Evolutionary conservation across 2,329 filamentous ascomycete species (phyloP), one percentile per base, ranked within the genome.

Genomic region (Ascochyta clinopodiicola): DNA sequence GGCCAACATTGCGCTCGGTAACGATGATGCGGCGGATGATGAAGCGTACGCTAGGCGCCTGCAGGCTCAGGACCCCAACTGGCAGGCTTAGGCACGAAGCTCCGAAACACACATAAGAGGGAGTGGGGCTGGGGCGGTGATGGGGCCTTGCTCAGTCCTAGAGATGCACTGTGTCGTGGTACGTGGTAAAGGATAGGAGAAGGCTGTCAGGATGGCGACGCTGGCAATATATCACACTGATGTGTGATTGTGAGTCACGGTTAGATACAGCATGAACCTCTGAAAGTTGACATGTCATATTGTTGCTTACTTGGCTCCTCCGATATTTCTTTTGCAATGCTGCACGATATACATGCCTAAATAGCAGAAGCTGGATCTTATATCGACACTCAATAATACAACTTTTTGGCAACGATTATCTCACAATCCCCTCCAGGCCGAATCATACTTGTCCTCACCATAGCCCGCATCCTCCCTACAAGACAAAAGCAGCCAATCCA

Each of bases 11-110:
- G 44, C 53, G 21, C 32, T 60, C 19, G 54, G 52, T 15, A 39
- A 46, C 22, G 52, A 47, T 21, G 55, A 63, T n/a, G 57, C 49
- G 7, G 19, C 37, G 4, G 32, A 58, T 22, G 66, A 68, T 22
- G 66, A 67, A 43, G 58, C 60, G 32, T 51, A 64, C 49, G 62
- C 65, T 10, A 57, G 64, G 10, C 36, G 48, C 10, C 54, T 66
- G 2, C 64, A 69, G 43, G 61, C 61, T 38, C 36, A 66, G 45
- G 65, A 67, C 17, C 56, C 53, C 15, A 62, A 67, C 39, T 66
- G 56, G 65, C 55, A 59, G 31, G 47, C 44, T 24, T 66, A 57
- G 32, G 32, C 2, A 13, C 1, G 6, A 4, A 13, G 15, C 22
- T 50, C 3, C 29, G 21, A 7, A 9, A 24, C 27, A 17, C 25